phyloP scores from a whole-genome alignment of 495 filamentous ascomycete genomes.

The Penicillium roqueforti region DNA sequence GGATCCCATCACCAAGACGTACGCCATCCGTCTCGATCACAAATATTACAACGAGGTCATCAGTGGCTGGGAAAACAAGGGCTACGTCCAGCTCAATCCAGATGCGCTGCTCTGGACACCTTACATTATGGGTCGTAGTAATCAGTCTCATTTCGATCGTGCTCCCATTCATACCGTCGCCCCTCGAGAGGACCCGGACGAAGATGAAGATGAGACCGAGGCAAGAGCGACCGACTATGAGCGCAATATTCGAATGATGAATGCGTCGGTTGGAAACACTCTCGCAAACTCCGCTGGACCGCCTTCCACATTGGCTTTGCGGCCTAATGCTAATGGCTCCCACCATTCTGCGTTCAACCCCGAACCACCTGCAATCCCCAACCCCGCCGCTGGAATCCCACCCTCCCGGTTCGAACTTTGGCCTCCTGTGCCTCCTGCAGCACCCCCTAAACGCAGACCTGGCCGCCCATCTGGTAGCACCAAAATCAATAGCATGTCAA shows the following conservation, averaged over 20 bases:
- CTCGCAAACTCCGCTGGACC: constrained; percentile 34
- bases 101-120: constrained; percentile 91
- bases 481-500: constrained; percentile 16
- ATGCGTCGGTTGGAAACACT: constrained; percentile 16
- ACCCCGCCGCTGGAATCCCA: constrained; percentile 56
- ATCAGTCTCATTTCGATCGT: constrained; percentile 78
- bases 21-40: constrained; percentile 82
- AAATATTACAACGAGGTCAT: constrained; percentile 81
- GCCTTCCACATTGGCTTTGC: constrained; percentile 34
- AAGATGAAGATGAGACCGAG: constrained; percentile 56
- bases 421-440: constrained; percentile 64
- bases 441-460: constrained; percentile 37
- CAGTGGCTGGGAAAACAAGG: constrained; percentile 77
- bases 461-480: constrained; percentile 44
- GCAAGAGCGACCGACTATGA: constrained; percentile 31
- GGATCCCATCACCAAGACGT: constrained; percentile 81
- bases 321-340: constrained; percentile 35
- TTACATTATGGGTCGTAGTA: constrained; percentile 88
- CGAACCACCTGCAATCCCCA: constrained; percentile 10
- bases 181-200: constrained; percentile 65
- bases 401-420: constrained; percentile 80
- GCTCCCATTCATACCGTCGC: constrained; percentile 83
- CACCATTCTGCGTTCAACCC: constrained; percentile 10
- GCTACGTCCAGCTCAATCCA: constrained; percentile 78
- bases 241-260: constrained; percentile 24